phyloP scores from a whole-genome alignment of 1,284 basidiomycete genomes.

The Cutaneotrichosporon cavernicola region DNA sequence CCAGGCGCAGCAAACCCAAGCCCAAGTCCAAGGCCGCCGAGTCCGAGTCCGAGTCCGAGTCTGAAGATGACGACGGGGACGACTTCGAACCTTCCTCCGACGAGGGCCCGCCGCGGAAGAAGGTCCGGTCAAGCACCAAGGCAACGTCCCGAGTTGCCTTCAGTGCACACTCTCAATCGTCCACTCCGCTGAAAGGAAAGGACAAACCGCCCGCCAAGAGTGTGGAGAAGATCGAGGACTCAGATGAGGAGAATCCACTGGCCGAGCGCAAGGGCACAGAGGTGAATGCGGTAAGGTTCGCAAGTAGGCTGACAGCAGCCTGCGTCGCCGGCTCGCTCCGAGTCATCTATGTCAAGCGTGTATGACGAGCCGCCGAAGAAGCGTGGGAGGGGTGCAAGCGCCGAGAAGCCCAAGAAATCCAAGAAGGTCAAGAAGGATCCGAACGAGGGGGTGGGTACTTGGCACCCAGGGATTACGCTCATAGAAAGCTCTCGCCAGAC shows the following conservation, averaged over 20 bases:
- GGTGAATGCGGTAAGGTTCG: neutral
- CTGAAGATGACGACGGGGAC: neutral
- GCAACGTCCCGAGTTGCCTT: too few relatives aligned
- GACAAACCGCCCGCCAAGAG: neutral
- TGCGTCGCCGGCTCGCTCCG: constrained; percentile 12
- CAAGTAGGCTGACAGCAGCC: constrained; percentile 6
- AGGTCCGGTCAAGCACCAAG: too few relatives aligned
- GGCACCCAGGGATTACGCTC: neutral
- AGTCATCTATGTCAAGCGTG: constrained; percentile 22
- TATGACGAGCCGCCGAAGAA: constrained; percentile 20
- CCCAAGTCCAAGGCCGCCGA: neutral
- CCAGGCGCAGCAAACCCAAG: too few relatives aligned
- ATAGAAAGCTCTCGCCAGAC: constrained; percentile 35
- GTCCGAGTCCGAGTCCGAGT: neutral
- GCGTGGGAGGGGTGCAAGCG: neutral
- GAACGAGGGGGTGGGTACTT: constrained; percentile 34
- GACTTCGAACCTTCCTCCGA: neutral
- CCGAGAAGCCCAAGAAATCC: constrained; percentile 11
- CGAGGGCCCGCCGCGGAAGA: neutral
- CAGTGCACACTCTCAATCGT: neutral
- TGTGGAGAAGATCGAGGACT: constrained; percentile 5
- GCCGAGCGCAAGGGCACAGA: neutral
- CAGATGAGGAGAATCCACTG: neutral
- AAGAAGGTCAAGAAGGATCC: constrained; percentile 35
- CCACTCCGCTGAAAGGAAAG: neutral